These are phyloP conservation scores for Aspergillus terreus DNA, from an alignment of 2,329 filamentous ascomycete genomes.

Conservation along the genomic window DNA sequence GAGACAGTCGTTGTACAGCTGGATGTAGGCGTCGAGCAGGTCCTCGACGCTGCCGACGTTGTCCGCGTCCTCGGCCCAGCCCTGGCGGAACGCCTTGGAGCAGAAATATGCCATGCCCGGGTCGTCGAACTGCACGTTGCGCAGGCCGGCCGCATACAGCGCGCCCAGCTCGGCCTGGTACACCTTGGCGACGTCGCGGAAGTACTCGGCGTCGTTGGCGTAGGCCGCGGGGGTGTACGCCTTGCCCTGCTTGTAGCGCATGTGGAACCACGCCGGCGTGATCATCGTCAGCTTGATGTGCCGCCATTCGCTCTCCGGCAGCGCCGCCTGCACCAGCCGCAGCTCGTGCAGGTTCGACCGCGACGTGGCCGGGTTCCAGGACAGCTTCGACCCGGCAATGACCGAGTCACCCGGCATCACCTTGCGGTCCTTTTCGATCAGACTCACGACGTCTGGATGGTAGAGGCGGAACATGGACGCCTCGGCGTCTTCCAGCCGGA, in stretches of 20 bases:
- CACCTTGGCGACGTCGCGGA: conserved; percentile 62
- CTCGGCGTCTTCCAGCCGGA: conserved; percentile 23
- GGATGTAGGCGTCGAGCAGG: conserved; percentile 71
- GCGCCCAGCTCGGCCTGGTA: conserved; percentile 60
- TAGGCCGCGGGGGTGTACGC: conserved; percentile 58
- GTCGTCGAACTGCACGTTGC: conserved; percentile 65
- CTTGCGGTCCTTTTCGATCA: conserved; percentile 24
- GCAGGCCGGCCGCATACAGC: conserved; percentile 60
- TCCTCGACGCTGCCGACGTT: conserved; percentile 67
- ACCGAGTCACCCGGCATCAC: conserved; percentile 26
- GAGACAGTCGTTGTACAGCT: conserved; percentile 71
- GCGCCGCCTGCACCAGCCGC: background rate
- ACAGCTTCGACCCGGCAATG: conserved; percentile 22
- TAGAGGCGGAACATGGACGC: conserved; percentile 25
- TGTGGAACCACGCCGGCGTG: conserved; percentile 66
- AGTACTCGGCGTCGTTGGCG: conserved; percentile 58
- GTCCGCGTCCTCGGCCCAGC: conserved; percentile 64
- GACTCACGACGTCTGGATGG: conserved; percentile 24
- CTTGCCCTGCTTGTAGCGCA: conserved; percentile 54
- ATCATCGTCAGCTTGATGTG: conserved; percentile 67
- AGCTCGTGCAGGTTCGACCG: conserved; percentile 11
- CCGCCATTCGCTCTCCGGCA: conserved; percentile 35
- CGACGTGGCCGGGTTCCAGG: conserved; percentile 14
- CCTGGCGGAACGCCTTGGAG: conserved; percentile 65
- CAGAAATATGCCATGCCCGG: conserved; percentile 70